Evolutionary conservation across 805 yeast genomes (phyloP).

Genomic region (Lipomyces japonicus): DNA sequence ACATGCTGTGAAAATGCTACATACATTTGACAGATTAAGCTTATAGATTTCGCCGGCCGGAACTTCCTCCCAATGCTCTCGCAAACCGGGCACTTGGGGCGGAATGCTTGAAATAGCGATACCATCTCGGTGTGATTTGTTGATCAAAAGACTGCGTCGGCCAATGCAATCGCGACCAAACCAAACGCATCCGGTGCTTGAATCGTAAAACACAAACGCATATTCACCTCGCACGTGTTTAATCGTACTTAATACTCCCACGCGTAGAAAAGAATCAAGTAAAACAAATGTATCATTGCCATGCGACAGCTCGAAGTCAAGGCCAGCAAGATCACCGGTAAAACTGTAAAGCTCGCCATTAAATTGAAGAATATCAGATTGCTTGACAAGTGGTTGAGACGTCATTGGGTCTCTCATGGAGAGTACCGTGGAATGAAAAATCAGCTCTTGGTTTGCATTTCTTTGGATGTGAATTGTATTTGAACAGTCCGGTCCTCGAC

Average conservation of each 20-base stretch:
- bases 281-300: conserved; percentile 61
- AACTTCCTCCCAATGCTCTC: conserved; percentile 47
- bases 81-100: conserved; percentile 22
- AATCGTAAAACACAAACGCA: conserved; percentile 54
- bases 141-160: conserved; percentile 61
- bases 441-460: neutral
- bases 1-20: neutral
- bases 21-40: conserved; percentile 2
- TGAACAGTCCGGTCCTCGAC: conserved; percentile 36
- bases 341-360: conserved; percentile 85
- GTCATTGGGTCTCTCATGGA: conserved; percentile 76
- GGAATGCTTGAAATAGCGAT: conserved; percentile 21
- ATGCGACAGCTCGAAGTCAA: neutral
- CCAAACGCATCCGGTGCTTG: conserved; percentile 42
- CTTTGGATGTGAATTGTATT: conserved; percentile 1
- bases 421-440: conserved; percentile 63
- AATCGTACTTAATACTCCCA: conserved; percentile 46
- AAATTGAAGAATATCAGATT: conserved; percentile 56
- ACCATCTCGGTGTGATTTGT: neutral
- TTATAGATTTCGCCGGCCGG: conserved; percentile 48
- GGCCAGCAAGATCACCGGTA: conserved; percentile 41
- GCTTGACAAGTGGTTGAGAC: conserved; percentile 56
- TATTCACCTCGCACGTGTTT: conserved; percentile 70
- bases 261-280: conserved; percentile 36
- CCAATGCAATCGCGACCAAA: conserved; percentile 88